A percentile compares a stretch with the other conserved stretches of the same genome.
These are phyloP conservation scores for Gynandropsis gynandra DNA, from an alignment of 345 rosid genomes.

Conservation along the genomic window DNA sequence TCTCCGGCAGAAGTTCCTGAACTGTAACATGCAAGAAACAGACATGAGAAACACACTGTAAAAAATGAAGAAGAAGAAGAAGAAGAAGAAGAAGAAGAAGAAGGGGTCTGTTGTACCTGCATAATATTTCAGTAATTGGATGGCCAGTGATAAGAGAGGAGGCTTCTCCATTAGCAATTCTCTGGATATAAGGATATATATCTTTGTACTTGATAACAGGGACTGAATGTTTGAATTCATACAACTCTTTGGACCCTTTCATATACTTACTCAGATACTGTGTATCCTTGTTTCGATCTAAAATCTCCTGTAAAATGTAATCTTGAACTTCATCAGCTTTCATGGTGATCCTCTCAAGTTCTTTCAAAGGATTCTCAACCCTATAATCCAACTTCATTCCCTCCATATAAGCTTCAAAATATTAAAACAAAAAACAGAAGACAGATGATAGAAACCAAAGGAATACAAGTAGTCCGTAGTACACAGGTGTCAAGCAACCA, in stretches of 20 bases:
- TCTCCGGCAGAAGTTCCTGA: constrained; percentile 91
- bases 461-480: background rate
- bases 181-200: constrained; percentile 54
- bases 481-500: constrained; percentile 19
- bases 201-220: constrained; percentile 80
- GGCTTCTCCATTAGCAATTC: constrained; percentile 71
- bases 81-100: constrained; percentile 65
- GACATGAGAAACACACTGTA: background rate
- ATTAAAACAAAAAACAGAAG: constrained; percentile 9
- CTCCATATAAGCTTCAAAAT: constrained; percentile 15
- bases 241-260: constrained; percentile 36
- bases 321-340: constrained; percentile 55
- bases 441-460: constrained; percentile 4
- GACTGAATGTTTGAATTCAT: constrained; percentile 49
- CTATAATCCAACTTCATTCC: constrained; percentile 15
- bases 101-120: constrained; percentile 70
- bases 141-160: constrained; percentile 62
- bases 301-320: constrained; percentile 47
- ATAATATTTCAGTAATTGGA: constrained; percentile 72
- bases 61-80: too few relatives aligned
- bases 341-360: constrained; percentile 65
- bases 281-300: constrained; percentile 44
- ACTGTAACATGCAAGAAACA: constrained; percentile 35
- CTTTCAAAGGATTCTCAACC: constrained; percentile 32
- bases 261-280: constrained; percentile 54